A percentile compares a stretch with the other conserved stretches of the same genome.
phyloP scores from a whole-genome alignment of 306 rosid species.

The Boehmeria nivea region DNA sequence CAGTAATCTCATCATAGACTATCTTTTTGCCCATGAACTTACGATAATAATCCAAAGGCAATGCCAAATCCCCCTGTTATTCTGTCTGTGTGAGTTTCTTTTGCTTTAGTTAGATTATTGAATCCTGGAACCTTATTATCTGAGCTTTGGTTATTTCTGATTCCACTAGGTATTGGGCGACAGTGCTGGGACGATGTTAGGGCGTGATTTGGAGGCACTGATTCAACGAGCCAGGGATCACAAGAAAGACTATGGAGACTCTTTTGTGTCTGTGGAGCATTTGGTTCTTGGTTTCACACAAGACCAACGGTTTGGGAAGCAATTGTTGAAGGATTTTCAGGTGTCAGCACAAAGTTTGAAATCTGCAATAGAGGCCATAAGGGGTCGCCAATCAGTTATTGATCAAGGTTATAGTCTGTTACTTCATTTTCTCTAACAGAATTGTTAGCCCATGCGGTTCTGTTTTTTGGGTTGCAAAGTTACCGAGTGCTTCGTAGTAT shows the following conservation, averaged over 20 bases:
- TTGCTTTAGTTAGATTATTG: too few relatives aligned
- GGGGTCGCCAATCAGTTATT: conserved; percentile 92
- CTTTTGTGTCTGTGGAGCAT: conserved; percentile 95
- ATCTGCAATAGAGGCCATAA: conserved; percentile 74
- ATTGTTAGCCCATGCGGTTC: neutral
- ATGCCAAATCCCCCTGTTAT: too few relatives aligned
- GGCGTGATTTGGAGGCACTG: conserved; percentile 95
- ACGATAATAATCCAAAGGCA: too few relatives aligned
- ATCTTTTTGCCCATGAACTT: too few relatives aligned
- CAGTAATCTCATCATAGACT: too few relatives aligned
- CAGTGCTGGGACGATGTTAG: conserved; percentile 76
- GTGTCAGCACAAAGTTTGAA: conserved; percentile 59
- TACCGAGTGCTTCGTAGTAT: neutral
- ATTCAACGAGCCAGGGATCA: conserved; percentile 81
- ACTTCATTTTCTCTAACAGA: conserved; percentile 9
- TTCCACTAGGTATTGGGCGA: conserved; percentile 71
- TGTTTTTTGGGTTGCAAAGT: neutral
- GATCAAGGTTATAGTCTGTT: conserved; percentile 67
- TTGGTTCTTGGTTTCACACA: conserved; percentile 80
- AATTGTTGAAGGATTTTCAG: conserved; percentile 74
- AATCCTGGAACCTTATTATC: conserved; percentile 8
- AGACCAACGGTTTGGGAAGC: conserved; percentile 87
- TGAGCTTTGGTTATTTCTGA: conserved; percentile 14
- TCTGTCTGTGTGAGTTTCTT: too few relatives aligned
- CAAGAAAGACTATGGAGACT: conserved; percentile 89